phyloP scores from a whole-genome alignment of 2,329 filamentous ascomycete species.

The Tolypocladium ovalisporum region DNA sequence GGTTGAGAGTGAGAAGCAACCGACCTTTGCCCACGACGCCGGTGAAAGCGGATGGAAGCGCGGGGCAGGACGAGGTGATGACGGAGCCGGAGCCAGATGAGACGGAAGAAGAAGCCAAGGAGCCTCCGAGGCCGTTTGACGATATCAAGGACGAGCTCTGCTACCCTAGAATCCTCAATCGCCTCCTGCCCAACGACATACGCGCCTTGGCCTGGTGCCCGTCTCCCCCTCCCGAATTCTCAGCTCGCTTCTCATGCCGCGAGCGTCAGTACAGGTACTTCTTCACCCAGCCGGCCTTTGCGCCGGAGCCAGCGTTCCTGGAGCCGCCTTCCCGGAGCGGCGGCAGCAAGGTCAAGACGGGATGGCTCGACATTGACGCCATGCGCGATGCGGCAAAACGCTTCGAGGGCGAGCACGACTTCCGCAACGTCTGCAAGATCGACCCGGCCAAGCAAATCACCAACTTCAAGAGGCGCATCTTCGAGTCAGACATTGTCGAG shows the following conservation, averaged over 20 bases:
- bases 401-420: slow-evolving; percentile 81
- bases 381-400: slow-evolving; percentile 76
- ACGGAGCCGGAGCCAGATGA: background rate
- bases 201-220: slow-evolving; percentile 90
- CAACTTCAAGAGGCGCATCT: slow-evolving; percentile 72
- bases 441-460: slow-evolving; percentile 82
- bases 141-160: slow-evolving; percentile 70
- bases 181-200: slow-evolving; percentile 80
- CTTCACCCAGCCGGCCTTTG: slow-evolving; percentile 88
- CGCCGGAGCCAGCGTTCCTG: slow-evolving; percentile 38
- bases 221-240: slow-evolving; percentile 66
- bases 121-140: slow-evolving; percentile 34
- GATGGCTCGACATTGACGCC: slow-evolving; percentile 76
- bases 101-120: slow-evolving; percentile 7
- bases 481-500: slow-evolving; percentile 67
- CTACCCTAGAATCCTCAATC: slow-evolving; percentile 77
- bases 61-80: slow-evolving; percentile 5
- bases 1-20: slow-evolving; percentile 70
- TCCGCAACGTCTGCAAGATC: slow-evolving; percentile 93
- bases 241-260: slow-evolving; percentile 83
- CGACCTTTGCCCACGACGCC: slow-evolving; percentile 40
- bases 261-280: slow-evolving; percentile 93
- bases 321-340: slow-evolving; percentile 6
- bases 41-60: slow-evolving; percentile 11
- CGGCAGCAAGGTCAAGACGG: slow-evolving; percentile 36